Evolutionary conservation across 768 basidiomycete genomes (phyloP).

Genomic region (Strobilomyces echinocephalus): DNA sequence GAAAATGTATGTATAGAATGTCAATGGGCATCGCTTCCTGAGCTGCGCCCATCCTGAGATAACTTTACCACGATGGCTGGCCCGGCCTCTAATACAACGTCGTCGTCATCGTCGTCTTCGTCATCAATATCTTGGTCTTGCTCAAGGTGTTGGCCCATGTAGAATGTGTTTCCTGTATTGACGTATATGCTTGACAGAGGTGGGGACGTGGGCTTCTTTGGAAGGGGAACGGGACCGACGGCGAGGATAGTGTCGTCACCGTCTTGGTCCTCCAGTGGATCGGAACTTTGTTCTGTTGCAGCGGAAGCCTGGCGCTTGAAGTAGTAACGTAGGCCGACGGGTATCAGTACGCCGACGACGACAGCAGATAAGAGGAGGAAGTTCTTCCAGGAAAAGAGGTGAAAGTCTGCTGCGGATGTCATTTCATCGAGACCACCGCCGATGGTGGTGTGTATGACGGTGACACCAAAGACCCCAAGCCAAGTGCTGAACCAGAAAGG

Average conservation of each 20-base stretch:
- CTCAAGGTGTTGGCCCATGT: conserved; percentile 40
- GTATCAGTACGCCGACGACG: conserved; percentile 88
- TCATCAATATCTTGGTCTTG: conserved; percentile 63
- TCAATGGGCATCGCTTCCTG: conserved; percentile 21
- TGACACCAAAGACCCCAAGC: conserved; percentile 85
- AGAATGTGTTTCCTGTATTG: conserved; percentile 36
- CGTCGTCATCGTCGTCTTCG: conserved; percentile 57
- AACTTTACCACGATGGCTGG: conserved; percentile 51
- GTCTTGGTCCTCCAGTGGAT: conserved; percentile 32
- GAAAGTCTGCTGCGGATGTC: conserved; percentile 91
- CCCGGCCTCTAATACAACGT: conserved; percentile 72
- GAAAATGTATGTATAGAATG: conserved; percentile 5
- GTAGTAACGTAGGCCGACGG: conserved; percentile 82
- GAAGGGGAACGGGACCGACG: conserved; percentile 46
- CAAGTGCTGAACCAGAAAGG: conserved; percentile 91
- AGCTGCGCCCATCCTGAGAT: conserved; percentile 19
- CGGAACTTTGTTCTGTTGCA: conserved; percentile 34
- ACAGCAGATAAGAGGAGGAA: conserved; percentile 81
- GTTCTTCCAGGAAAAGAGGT: conserved; percentile 89
- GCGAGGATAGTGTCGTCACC: conserved; percentile 50
- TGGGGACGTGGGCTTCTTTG: conserved; percentile 37
- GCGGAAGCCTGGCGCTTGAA: conserved; percentile 57
- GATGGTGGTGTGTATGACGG: conserved; percentile 93
- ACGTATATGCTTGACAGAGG: conserved; percentile 31
- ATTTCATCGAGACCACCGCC: conserved; percentile 91